Base-by-base conservation (phyloP, 306 rosid genomes). In the Phaseolus lunatus region DNA sequence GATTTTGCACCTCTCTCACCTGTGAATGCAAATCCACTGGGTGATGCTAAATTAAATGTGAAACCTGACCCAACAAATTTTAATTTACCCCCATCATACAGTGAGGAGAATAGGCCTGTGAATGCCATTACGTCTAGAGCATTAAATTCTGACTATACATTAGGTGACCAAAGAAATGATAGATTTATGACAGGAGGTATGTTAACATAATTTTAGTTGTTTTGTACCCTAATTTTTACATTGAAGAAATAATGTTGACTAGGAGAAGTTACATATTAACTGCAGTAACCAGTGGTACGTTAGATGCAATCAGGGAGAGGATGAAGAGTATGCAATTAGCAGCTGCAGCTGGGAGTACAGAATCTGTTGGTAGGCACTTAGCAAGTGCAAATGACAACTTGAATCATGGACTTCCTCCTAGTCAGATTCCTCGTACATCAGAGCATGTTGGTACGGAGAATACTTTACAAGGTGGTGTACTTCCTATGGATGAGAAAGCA, bases 281-380 rank as follows among this genome's bases (percentile, higher is more conserved):
- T 76, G 84, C 96, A 92, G 99, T 96, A 63, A 84, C 91, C 27
- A 85, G 90, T 82, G 99, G 99, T 79, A 92, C 99, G 53, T 87
- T 96, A 74, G 99, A 92, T 80, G 98, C 98, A 20, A 91, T 96
- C 59, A 85, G 98, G 81, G 99, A 96, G 72, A 89, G 97, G 81
- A 96, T 92, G 99, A 96, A 91, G 87, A 92, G 85, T 85, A 93
- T 96, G 98, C 98, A 92, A 85, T 63, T 89, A 77, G 97, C 97
- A 5, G 97, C 97, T 7, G 87, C 96, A 29, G 85, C 85, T 72
- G 98, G 96, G 62, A 82, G 83, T 77, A 64, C 82, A 37, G 96
- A 92, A 41, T 50, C 96, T 14, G 93, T 81, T 72, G 75, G 78
- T 52, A 88, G 92, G 86, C 89, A 91, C 9, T 80, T 90, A 48